These are phyloP conservation scores for Nicotiana knightiana DNA, from an alignment of 257 asterid species.

Conservation along the genomic window DNA sequence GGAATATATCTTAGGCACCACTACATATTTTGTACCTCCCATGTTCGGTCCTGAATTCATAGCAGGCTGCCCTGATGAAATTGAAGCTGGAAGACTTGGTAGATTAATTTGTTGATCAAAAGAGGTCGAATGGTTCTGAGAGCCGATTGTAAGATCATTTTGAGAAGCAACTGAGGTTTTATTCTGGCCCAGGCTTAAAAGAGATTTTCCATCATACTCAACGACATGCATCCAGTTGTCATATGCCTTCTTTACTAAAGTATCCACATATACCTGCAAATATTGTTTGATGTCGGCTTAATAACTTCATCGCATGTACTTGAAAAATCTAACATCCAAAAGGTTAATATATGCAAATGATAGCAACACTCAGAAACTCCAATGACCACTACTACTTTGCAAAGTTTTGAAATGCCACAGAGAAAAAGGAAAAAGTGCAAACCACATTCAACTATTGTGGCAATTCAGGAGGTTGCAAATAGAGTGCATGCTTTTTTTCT, in stretches of 20 bases:
- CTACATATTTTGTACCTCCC: slow-evolving; percentile 48
- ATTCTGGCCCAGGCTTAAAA: slow-evolving; percentile 47
- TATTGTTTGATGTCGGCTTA: not conserved
- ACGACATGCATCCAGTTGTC: slow-evolving; percentile 85
- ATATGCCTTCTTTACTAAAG: slow-evolving; percentile 86
- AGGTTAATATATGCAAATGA: not conserved
- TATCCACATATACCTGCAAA: slow-evolving; percentile 70
- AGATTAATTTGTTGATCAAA: slow-evolving; percentile 46
- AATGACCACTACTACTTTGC: not conserved
- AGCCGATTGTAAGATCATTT: slow-evolving; percentile 32
- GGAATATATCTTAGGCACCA: not conserved
- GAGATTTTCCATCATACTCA: slow-evolving; percentile 89
- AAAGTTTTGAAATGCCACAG: not conserved
- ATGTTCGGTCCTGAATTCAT: slow-evolving; percentile 41
- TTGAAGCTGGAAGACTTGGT: slow-evolving; percentile 51
- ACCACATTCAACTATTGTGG: not conserved
- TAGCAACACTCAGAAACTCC: not conserved
- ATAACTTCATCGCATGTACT: not conserved
- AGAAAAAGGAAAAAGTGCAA: not conserved
- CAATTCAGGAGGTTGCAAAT: not conserved
- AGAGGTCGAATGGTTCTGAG: slow-evolving; percentile 43
- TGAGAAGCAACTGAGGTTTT: slow-evolving; percentile 35
- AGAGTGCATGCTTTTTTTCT: not conserved
- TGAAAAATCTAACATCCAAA: not conserved
- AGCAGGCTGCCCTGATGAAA: slow-evolving; percentile 51